Evolutionary conservation across 2,329 filamentous ascomycete species (phyloP), one percentile per base, ranked within the genome.

Genomic region (Aspergillus costaricaensis): DNA sequence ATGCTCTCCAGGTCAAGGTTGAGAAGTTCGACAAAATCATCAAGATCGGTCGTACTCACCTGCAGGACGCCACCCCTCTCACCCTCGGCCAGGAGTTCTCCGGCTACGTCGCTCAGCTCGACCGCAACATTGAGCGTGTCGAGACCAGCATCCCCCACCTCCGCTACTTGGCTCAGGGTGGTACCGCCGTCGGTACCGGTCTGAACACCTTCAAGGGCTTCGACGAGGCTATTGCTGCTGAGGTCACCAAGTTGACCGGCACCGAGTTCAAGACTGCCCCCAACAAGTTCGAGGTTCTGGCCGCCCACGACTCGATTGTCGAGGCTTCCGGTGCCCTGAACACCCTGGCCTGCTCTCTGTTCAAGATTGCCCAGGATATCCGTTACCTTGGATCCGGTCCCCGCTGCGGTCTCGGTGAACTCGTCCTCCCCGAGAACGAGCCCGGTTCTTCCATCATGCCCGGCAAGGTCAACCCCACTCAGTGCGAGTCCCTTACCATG

Each of bases 361-460:
- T 91, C 86, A 98, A 99, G 86, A 96, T 99, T 72, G 95, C 94
- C 10, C 93, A 99, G 82, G 95, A 98, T 77, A 92, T 99, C 75
- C 90, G 95, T 73, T 98, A 96, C 83, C 91, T 98, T 55, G 95
- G 95, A 70, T 96, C 91, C 68, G 95, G 95, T 15, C 95, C 95
- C 58, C 92, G 95, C 62, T 98, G 95, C 79, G 95, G 95, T 73
- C 89, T 98, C 21, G 94, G 93, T 67, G 95, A 99, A 83, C 86
- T 99, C 65, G 86, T 86, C 73, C 87, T 99, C 55, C 95, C 95
- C 25, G 95, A 99, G 83, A 99, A 99, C 82, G 95, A 99, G 83
- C 95, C 95, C 36, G 94, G 94, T 66, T 95, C 90, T 74, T 96
- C 91, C 70, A 98, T 99, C 83, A 99, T 99, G 95, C 95, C 95